Percentiles rank a stretch among this genome's conserved stretches.
Evolutionary conservation across 495 filamentous ascomycete species (phyloP).

Genomic region (Amniculicola lignicola): DNA sequence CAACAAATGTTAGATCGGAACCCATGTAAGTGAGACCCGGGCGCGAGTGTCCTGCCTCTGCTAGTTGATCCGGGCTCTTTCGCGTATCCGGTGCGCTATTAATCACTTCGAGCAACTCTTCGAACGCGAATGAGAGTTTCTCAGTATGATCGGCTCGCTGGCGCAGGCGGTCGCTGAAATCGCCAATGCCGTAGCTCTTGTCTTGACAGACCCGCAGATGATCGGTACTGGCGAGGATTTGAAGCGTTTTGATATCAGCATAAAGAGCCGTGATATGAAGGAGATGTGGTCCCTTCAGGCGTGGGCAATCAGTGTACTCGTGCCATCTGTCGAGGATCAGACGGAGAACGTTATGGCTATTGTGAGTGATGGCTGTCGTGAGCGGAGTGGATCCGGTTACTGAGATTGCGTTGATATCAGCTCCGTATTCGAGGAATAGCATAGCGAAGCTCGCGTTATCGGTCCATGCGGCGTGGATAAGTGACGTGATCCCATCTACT

Average conservation of each 20-base stretch:
- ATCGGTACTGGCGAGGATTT: slow-evolving; percentile 32
- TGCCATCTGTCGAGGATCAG: slow-evolving; percentile 38
- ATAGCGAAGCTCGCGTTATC: slow-evolving; percentile 41
- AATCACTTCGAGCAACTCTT: slow-evolving; percentile 7
- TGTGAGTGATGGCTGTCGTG: slow-evolving; percentile 31
- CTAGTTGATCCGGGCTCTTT: slow-evolving; percentile 2
- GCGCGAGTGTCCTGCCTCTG: slow-evolving; percentile 3
- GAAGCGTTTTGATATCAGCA: slow-evolving; percentile 35
- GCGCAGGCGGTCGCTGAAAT: slow-evolving; percentile 2
- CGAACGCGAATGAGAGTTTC: slow-evolving; percentile 9
- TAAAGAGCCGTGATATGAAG: slow-evolving; percentile 33
- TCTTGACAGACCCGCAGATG: slow-evolving; percentile 21
- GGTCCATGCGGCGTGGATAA: slow-evolving; percentile 43
- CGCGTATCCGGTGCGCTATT: slow-evolving; percentile 3
- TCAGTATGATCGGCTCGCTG: slow-evolving; percentile 5
- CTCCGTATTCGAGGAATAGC: slow-evolving; percentile 45
- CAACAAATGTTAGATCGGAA: slow-evolving; percentile 1
- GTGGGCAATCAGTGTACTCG: slow-evolving; percentile 38
- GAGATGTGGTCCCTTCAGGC: slow-evolving; percentile 38
- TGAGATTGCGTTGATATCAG: slow-evolving; percentile 43
- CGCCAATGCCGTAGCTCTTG: slow-evolving; percentile 8
- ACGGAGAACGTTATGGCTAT: slow-evolving; percentile 36
- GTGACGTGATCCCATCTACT: slow-evolving; percentile 39
- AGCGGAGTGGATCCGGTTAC: slow-evolving; percentile 28
- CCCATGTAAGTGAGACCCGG: background rate